Conservation (phyloP, 2,329 filamentous ascomycete species). For the Helotiales sp. region DNA sequence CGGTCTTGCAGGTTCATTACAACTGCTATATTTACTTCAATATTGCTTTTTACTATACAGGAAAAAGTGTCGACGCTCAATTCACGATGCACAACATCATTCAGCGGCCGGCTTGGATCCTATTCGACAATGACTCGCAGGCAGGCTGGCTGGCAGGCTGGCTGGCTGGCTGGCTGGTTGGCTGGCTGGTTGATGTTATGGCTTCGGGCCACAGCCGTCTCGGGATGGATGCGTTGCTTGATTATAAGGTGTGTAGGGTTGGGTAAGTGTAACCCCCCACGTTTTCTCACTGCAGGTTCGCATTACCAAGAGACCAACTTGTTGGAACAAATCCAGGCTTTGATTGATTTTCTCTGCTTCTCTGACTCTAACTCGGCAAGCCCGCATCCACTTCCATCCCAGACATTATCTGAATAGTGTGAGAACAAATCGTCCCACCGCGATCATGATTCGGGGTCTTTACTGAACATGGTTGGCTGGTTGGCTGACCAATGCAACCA, state of each 20-base stretch:
- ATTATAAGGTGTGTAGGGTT: background rate
- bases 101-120: background rate
- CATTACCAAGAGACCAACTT: background rate
- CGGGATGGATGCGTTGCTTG: background rate
- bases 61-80: background rate
- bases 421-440: background rate
- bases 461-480: slow-evolving; percentile 1
- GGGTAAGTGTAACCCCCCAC: background rate
- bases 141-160: too few species aligned
- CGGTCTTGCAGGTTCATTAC: background rate
- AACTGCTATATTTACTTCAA: too few species aligned
- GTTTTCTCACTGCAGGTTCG: background rate
- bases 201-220: background rate
- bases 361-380: background rate
- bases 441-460: background rate
- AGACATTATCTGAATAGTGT: background rate
- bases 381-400: background rate
- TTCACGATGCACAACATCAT: slow-evolving; percentile 17
- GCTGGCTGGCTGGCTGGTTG: too few species aligned
- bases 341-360: too few species aligned
- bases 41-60: background rate
- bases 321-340: background rate
- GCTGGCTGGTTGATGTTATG: background rate
- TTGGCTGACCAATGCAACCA: background rate
- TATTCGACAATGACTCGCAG: slow-evolving; percentile 15